Evolutionary conservation across 257 asterid species (phyloP), one percentile per base, ranked within the genome.

Genomic region (Solanum sitiens): DNA sequence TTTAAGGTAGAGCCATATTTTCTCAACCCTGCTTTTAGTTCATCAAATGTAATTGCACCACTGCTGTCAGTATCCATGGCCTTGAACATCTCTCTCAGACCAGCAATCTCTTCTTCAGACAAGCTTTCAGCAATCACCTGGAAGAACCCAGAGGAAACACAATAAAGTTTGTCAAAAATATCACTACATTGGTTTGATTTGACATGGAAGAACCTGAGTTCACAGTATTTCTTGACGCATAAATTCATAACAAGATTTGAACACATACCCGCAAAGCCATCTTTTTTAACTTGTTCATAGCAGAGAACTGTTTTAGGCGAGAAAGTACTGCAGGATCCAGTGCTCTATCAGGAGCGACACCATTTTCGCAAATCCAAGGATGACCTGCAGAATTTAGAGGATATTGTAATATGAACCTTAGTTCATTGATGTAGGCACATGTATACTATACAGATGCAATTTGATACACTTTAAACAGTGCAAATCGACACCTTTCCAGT

Each of bases 111-210:
- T 90, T 96, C 98, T 90, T 95, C 98, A 35, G 99, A 96, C 94
- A 96, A 90, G 91, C 98, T 96, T 93, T 96, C 99, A 88, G 99
- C 99, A 85, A 96, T 96, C 63, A 96, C 99, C 99, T 96, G 93
- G 91, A 89, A 82, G 85, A 35, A 80, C 85, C 68, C 85, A 50
- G 44, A 80, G 70, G 45, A 27, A 18, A 82, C 33, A 50, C 71
- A 32, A 50, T 11, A 20, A 18, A 82, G 32, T 50, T 32, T 2
- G 13, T 20, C 32, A 82, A 12, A 82, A 11, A 56, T 11, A 82
- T 47, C 30, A 47, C 35, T 18, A 47, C 35, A 82, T 50, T 30
- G 45, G 70, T 50, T 47, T 30, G 45, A 82, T 82, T 82, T n/a
- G 71, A 11, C 71, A 50, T 20, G 20, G 32, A 32, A 20, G 21